These are phyloP conservation scores for Cetraspora pellucida DNA, from an alignment of 192 early-diverging fungal species.

Conservation along the genomic window DNA sequence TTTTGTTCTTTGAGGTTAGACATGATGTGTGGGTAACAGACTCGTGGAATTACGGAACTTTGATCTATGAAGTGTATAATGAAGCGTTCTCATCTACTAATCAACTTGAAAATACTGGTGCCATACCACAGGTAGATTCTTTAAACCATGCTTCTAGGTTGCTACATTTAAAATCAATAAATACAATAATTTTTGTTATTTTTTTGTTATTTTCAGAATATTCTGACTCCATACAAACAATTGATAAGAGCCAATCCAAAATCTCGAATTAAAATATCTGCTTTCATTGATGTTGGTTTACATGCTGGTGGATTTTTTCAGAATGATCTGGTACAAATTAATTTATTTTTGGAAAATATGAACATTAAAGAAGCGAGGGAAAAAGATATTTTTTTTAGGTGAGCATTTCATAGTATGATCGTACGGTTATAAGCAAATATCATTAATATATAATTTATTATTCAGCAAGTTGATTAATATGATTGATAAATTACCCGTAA, in stretches of 20 bases:
- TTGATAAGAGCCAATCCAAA: conserved; percentile 65
- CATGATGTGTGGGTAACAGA: conserved; percentile 65
- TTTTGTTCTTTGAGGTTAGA: conserved; percentile 18
- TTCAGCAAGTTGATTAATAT: conserved; percentile 68
- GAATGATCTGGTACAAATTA: conserved; percentile 80
- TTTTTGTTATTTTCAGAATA: conserved; percentile 25
- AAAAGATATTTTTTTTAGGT: conserved; percentile 76
- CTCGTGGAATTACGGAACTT: conserved; percentile 78
- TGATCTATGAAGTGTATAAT: conserved; percentile 86
- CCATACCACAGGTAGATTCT: conserved; percentile 57
- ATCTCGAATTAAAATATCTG: conserved; percentile 61
- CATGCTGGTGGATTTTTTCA: conserved; percentile 73
- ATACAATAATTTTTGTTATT: neutral
- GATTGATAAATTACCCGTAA: conserved; percentile 76
- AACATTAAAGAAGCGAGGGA: conserved; percentile 87
- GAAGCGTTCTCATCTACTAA: conserved; percentile 53
- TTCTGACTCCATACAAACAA: conserved; percentile 62
- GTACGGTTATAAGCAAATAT: neutral
- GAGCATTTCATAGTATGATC: neutral
- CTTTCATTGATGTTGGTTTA: conserved; percentile 70
- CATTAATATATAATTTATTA: neutral
- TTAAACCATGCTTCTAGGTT: neutral
- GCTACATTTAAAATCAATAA: neutral
- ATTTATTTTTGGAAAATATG: conserved; percentile 89
- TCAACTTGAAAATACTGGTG: conserved; percentile 50